Evolutionary conservation across 2,329 filamentous ascomycete genomes (phyloP).

Genomic region (Ilyonectria destructans): DNA sequence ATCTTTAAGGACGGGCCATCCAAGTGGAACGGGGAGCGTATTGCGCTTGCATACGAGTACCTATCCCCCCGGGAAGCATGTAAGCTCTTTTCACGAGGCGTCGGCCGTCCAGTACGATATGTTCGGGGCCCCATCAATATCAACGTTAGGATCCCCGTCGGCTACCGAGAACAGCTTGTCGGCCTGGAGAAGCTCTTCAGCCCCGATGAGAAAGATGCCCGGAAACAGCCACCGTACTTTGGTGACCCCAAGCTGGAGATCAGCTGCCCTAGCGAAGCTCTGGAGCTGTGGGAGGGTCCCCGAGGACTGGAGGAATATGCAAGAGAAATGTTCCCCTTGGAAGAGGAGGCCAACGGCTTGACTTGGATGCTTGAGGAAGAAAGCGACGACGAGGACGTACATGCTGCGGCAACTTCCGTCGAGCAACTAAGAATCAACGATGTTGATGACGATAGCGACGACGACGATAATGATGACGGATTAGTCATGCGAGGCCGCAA

Average conservation of each 20-base stretch:
- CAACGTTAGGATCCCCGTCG: conserved; percentile 87
- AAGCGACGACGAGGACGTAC: conserved; percentile 56
- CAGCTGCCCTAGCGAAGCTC: conserved; percentile 81
- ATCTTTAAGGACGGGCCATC: conserved; percentile 93
- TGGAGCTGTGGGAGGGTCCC: conserved; percentile 92
- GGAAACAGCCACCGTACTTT: conserved; percentile 76
- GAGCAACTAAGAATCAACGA: conserved; percentile 61
- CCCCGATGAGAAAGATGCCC: conserved; percentile 65
- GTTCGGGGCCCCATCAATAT: conserved; percentile 85
- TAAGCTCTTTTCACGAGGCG: conserved; percentile 82
- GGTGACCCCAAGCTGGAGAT: conserved; percentile 71
- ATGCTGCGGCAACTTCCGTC: conserved; percentile 55
- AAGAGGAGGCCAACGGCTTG: conserved; percentile 94
- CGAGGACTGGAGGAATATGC: conserved; percentile 95
- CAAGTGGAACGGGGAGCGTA: conserved; percentile 85
- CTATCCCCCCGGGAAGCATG: conserved; percentile 89
- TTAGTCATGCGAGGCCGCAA: conserved; percentile 72
- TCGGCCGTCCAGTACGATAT: conserved; percentile 86
- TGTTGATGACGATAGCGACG: conserved; percentile 62
- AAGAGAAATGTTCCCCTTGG: conserved; percentile 91
- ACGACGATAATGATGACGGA: conserved; percentile 72
- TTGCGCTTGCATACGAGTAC: conserved; percentile 92
- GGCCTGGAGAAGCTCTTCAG: conserved; percentile 75
- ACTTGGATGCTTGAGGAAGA: conserved; percentile 87
- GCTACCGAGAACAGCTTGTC: conserved; percentile 91